A percentile compares a stretch with the other conserved stretches of the same genome.
These are phyloP conservation scores for Vachellia pachyceras DNA, from an alignment of 306 rosid genomes.

Conservation along the genomic window DNA sequence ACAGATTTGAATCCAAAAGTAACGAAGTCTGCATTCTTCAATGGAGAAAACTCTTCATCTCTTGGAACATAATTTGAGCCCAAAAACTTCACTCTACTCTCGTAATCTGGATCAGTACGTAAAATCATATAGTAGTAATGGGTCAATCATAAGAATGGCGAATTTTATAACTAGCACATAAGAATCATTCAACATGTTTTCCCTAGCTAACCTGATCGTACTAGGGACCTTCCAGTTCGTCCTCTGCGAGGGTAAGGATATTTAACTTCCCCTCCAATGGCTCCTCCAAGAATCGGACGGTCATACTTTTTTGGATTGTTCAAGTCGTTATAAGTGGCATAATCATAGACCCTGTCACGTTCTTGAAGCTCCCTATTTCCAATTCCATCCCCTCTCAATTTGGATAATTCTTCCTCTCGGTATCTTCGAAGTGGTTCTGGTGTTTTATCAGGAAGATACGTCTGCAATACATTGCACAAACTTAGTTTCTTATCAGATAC, in stretches of 20 bases:
- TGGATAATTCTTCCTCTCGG: constrained; percentile 59
- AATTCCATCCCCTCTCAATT: constrained; percentile 69
- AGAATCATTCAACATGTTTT: no score
- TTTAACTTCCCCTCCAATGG: constrained; percentile 62
- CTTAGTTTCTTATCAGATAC: neutral
- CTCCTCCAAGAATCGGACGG: constrained; percentile 72
- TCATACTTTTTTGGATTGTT: constrained; percentile 52
- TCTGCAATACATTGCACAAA: constrained; percentile 35
- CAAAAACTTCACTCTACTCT: no score
- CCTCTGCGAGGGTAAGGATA: constrained; percentile 81
- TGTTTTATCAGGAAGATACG: constrained; percentile 55
- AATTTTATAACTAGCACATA: neutral
- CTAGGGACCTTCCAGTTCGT: constrained; percentile 60
- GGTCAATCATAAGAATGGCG: no score
- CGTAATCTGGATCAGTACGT: no score
- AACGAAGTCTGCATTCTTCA: no score
- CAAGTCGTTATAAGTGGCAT: constrained; percentile 70
- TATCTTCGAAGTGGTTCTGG: constrained; percentile 42
- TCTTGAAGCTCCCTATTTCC: constrained; percentile 68
- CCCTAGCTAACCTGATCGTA: constrained; percentile 44
- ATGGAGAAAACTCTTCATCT: no score
- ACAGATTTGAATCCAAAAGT: no score
- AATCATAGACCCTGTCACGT: constrained; percentile 74
- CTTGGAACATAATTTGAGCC: no score
- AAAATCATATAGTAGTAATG: no score